Conservation (phyloP, 305 asterid species). For the Solanum hybrid region DNA sequence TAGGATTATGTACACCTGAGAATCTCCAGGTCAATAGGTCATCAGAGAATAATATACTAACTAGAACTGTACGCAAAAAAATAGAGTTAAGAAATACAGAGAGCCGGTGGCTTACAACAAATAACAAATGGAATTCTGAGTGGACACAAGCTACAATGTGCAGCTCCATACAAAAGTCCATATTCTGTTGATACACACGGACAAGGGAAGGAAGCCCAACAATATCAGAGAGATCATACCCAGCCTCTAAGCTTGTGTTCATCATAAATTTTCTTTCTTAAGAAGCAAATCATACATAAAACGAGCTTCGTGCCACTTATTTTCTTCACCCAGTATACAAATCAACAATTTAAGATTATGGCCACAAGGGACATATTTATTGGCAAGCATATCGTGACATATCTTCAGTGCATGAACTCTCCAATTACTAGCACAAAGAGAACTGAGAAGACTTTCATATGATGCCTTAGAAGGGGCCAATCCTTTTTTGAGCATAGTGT, state of each 20-base stretch:
- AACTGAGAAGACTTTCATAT: conserved; percentile 37
- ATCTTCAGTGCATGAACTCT: conserved; percentile 31
- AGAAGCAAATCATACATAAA: conserved; percentile 9
- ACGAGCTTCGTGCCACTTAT: conserved; percentile 19
- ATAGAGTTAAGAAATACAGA: neutral
- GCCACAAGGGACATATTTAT: conserved; percentile 27
- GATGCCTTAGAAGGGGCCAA: conserved; percentile 37
- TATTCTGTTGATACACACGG: neutral
- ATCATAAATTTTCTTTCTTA: conserved; percentile 11
- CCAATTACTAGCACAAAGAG: conserved; percentile 25
- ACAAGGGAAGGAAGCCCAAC: conserved; percentile 1
- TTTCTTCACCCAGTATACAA: conserved; percentile 22
- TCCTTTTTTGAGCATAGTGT: conserved; percentile 50
- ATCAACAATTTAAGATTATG: conserved; percentile 22
- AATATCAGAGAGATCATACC: neutral
- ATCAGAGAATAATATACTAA: neutral
- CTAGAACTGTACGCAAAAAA: neutral
- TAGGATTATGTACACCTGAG: neutral
- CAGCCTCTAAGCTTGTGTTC: neutral
- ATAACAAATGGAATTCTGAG: neutral
- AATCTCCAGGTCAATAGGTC: neutral
- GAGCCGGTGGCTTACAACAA: neutral
- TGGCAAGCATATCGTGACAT: conserved; percentile 36
- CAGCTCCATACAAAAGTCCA: neutral
- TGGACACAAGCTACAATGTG: neutral